Conservation (phyloP, 2,329 filamentous ascomycete genomes). For the Coniochaeta sp. region DNA sequence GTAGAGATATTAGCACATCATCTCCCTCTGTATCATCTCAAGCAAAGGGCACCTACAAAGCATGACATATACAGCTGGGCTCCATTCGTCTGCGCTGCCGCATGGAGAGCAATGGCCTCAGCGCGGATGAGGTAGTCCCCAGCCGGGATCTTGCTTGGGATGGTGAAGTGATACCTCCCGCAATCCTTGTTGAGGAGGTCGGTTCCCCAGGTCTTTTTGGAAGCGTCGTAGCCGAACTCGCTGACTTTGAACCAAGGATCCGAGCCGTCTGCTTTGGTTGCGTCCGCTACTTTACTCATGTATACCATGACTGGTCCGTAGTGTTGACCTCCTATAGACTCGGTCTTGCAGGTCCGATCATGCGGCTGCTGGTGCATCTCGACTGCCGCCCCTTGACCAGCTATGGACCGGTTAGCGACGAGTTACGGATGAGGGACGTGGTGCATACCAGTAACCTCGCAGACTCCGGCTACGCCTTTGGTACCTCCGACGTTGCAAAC, state of each 20-base stretch:
- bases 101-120: conserved; percentile 36
- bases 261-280: conserved; percentile 27
- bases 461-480: conserved; percentile 20
- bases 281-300: conserved; percentile 34
- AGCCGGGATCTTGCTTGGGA: conserved; percentile 29
- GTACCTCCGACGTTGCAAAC: conserved; percentile 33
- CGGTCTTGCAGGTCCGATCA: conserved; percentile 29
- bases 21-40: neutral
- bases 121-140: conserved; percentile 36
- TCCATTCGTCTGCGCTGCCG: conserved; percentile 18
- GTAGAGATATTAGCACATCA: neutral
- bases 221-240: conserved; percentile 33
- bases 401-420: conserved; percentile 22
- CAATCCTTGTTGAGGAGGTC: conserved; percentile 18
- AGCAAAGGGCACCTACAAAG: conserved; percentile 10
- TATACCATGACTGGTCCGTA: conserved; percentile 38
- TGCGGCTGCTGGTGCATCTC: conserved; percentile 36
- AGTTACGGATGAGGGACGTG: neutral
- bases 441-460: conserved; percentile 13
- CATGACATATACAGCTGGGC: conserved; percentile 18
- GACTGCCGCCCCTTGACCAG: conserved; percentile 30
- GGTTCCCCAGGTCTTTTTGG: conserved; percentile 34
- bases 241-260: conserved; percentile 40
- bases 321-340: conserved; percentile 40
- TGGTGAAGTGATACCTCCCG: conserved; percentile 26